Evolutionary conservation across 208 protist species (phyloP).

Genomic region (Trypanosoma lewisi): DNA sequence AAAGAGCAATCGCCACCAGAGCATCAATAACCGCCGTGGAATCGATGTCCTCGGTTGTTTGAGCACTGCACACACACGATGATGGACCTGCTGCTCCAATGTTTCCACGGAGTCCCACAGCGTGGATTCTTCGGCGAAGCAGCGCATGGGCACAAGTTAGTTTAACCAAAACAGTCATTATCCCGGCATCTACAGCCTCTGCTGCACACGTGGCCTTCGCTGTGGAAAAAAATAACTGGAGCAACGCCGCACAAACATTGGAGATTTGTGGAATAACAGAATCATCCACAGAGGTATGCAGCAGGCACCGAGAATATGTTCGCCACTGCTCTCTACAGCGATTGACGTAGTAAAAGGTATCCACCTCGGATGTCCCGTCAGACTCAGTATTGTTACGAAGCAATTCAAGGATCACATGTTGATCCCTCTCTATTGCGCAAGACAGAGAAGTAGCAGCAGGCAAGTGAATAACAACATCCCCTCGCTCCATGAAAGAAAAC

Average conservation of each 20-base stretch:
- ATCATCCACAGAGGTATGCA: constrained; percentile 23
- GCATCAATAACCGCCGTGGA: constrained; percentile 77
- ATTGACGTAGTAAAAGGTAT: constrained; percentile 20
- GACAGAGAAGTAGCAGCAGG: not conserved
- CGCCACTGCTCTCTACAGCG: constrained; percentile 34
- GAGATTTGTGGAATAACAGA: constrained; percentile 39
- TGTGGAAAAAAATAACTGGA: constrained; percentile 70
- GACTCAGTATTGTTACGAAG: not conserved
- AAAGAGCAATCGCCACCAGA: constrained; percentile 68
- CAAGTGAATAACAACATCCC: constrained; percentile 56
- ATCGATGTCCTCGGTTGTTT: not conserved
- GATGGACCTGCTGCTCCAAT: not conserved
- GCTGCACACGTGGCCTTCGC: constrained; percentile 52
- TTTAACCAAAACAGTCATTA: constrained; percentile 77
- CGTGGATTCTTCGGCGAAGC: constrained; percentile 30
- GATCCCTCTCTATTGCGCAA: not conserved
- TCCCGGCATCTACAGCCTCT: constrained; percentile 49
- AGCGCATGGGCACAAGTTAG: constrained; percentile 63
- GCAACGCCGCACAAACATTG: constrained; percentile 40
- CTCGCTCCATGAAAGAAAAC: constrained; percentile 66
- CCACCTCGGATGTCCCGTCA: constrained; percentile 1
- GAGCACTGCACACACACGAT: constrained; percentile 8
- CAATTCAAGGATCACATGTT: not conserved
- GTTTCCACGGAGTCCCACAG: not conserved
- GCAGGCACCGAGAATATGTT: constrained; percentile 19